Evolutionary conservation across 1,284 basidiomycete species (phyloP).

Genomic region (Pseudozyma sp.): DNA sequence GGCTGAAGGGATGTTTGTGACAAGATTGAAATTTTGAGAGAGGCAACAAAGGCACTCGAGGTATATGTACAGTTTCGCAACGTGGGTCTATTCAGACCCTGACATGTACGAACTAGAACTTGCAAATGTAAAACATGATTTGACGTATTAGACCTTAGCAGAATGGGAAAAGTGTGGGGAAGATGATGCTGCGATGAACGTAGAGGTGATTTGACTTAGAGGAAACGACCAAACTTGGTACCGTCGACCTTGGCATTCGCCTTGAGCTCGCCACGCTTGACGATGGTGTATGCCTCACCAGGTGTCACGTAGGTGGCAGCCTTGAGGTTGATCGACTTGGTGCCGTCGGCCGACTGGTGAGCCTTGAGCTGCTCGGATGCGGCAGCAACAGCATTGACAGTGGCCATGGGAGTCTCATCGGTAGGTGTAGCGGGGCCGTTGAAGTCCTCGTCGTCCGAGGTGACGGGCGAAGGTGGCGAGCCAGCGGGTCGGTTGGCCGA

Average conservation of each 20-base stretch:
- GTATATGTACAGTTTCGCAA: constrained; percentile 34
- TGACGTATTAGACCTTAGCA: constrained; percentile 8
- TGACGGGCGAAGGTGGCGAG: constrained; percentile 53
- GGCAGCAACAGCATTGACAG: constrained; percentile 40
- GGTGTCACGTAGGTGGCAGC: constrained; percentile 61
- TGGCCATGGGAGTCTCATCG: constrained; percentile 43
- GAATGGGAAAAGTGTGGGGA: constrained; percentile 2
- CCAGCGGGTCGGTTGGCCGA: constrained; percentile 47
- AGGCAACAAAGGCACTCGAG: constrained; percentile 13
- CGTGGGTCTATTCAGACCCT: neutral
- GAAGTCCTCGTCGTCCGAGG: constrained; percentile 55
- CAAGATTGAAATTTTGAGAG: neutral
- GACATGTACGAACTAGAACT: constrained; percentile 12
- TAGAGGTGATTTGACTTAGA: constrained; percentile 12
- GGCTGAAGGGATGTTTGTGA: neutral
- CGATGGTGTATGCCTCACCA: constrained; percentile 63
- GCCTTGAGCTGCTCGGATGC: constrained; percentile 51
- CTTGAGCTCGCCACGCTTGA: constrained; percentile 55
- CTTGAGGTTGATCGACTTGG: constrained; percentile 47
- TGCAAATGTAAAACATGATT: constrained; percentile 4
- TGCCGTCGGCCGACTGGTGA: constrained; percentile 38
- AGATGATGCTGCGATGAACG: constrained; percentile 16
- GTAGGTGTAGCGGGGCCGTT: constrained; percentile 45
- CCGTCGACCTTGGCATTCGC: constrained; percentile 52
- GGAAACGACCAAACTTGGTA: constrained; percentile 49